phyloP scores from a whole-genome alignment of 2,329 filamentous ascomycete genomes.

The Ophiostoma piceae region DNA sequence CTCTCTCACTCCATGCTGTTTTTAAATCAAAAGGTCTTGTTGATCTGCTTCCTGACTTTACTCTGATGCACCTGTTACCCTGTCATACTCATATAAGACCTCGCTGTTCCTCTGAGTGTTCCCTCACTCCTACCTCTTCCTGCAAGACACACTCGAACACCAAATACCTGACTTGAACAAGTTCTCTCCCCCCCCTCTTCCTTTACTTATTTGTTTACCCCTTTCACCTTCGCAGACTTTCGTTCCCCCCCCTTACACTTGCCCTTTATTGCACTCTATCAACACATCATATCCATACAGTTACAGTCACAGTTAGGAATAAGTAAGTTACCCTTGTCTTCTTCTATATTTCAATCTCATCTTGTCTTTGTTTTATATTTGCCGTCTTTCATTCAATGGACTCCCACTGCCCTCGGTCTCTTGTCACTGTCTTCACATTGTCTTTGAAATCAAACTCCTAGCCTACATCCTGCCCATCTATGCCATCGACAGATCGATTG shows the following conservation, averaged over 20 bases:
- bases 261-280: conserved; percentile 2
- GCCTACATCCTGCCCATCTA: neutral
- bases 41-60: neutral
- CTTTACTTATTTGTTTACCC: neutral
- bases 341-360: neutral
- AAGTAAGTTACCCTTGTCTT: neutral
- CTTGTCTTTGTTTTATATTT: neutral
- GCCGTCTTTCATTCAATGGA: neutral
- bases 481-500: neutral
- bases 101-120: conserved; percentile 11
- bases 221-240: neutral
- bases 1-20: neutral
- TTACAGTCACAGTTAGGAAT: neutral
- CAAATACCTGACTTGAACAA: neutral
- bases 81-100: conserved; percentile 16
- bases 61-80: neutral
- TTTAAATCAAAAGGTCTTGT: neutral
- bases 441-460: neutral
- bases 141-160: conserved; percentile 14
- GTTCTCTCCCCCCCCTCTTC: neutral
- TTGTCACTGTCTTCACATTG: neutral
- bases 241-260: neutral
- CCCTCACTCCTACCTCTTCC: conserved; percentile 7
- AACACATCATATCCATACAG: neutral
- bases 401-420: neutral